Evolutionary conservation across 441 rosid species (phyloP).

Genomic region (Gossypium davidsonii): DNA sequence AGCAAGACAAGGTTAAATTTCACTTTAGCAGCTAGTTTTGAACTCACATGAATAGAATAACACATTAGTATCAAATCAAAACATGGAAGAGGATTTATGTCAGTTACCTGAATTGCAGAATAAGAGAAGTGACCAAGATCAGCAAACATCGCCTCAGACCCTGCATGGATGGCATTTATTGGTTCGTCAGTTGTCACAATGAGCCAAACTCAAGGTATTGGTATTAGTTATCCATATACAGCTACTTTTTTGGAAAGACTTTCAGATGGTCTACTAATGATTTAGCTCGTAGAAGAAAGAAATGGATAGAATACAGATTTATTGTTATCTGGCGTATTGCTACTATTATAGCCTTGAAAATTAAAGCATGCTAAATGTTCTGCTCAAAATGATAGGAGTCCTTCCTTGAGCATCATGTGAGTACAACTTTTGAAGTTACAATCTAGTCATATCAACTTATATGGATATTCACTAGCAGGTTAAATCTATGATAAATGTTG

Average conservation of each 20-base stretch:
- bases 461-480: not conserved
- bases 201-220: not conserved
- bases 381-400: not conserved
- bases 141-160: constrained; percentile 99
- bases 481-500: not conserved
- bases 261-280: not conserved
- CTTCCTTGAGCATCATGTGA: not conserved
- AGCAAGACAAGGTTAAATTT: constrained; percentile 7
- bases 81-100: not conserved
- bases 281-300: not conserved
- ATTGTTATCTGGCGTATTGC: not conserved
- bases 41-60: not conserved
- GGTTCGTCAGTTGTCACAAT: constrained; percentile 9
- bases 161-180: constrained; percentile 34
- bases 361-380: not conserved
- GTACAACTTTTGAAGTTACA: not conserved
- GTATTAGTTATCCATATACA: not conserved
- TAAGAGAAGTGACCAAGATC: constrained; percentile 99
- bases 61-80: not conserved
- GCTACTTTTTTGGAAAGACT: not conserved
- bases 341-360: not conserved
- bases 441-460: not conserved
- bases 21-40: not conserved
- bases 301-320: not conserved
- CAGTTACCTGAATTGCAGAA: constrained; percentile 71